Evolutionary conservation across 1,284 basidiomycete species (phyloP).

Genomic region (Puccinia brachypodii): DNA sequence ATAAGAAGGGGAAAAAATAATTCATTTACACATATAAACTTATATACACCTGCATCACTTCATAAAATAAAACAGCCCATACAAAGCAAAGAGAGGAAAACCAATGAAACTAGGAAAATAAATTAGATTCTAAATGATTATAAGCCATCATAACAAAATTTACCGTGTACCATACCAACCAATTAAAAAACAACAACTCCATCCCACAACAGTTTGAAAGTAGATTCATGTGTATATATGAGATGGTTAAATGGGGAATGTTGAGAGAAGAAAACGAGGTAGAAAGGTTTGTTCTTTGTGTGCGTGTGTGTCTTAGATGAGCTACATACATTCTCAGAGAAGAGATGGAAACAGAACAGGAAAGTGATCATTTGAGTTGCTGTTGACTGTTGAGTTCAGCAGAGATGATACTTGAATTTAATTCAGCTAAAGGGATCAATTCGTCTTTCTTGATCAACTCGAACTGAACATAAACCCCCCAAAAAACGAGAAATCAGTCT

Average conservation of each 20-base stretch:
- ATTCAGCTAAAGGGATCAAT: conserved; percentile 88
- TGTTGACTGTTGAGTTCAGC: conserved; percentile 50
- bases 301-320: neutral
- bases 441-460: conserved; percentile 97
- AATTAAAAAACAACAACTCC: too few species aligned
- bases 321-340: neutral
- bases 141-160: too few species aligned
- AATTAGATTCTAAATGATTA: too few species aligned
- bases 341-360: neutral
- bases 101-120: too few species aligned
- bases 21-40: too few species aligned
- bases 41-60: too few species aligned
- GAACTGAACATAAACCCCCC: conserved; percentile 62
- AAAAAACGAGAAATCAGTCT: conserved; percentile 52
- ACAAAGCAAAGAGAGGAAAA: too few species aligned
- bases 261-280: neutral
- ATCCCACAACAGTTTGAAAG: neutral
- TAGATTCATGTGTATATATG: neutral
- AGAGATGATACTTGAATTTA: conserved; percentile 86
- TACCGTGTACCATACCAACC: too few species aligned
- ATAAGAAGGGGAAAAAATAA: too few species aligned
- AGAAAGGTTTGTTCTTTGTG: neutral
- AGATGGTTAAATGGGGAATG: neutral
- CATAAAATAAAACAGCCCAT: too few species aligned
- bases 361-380: neutral